Conservation (phyloP, 2,329 filamentous ascomycete species). For the Fusarium neocosmosporiellum region DNA sequence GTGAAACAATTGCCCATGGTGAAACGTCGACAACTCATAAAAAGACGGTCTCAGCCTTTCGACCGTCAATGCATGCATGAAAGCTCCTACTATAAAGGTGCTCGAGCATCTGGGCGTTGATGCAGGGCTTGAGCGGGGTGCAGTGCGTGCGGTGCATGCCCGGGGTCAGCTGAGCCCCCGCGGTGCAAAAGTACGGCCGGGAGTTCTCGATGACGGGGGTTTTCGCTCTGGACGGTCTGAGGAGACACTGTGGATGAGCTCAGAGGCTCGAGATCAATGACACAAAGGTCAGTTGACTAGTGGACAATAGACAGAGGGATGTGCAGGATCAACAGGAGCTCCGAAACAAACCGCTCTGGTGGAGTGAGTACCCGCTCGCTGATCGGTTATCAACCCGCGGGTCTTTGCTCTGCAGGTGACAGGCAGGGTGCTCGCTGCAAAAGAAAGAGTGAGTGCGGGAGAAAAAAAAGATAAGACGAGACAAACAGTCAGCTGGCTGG, state of each 20-base stretch:
- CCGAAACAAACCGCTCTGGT: not conserved
- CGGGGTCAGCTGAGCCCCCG: not conserved
- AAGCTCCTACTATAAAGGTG: conserved; percentile 1
- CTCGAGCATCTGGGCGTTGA: not conserved
- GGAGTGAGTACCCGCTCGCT: not conserved
- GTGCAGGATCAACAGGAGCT: not conserved
- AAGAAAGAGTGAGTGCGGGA: not conserved
- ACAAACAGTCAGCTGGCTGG: not conserved
- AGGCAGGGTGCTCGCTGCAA: not conserved
- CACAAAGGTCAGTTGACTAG: not conserved
- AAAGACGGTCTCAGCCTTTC: conserved; percentile 5
- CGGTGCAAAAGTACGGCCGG: not conserved
- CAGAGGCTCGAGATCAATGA: not conserved
- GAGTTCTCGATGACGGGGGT: not conserved
- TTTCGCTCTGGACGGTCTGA: not conserved
- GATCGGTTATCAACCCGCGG: not conserved
- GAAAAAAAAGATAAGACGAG: not conserved
- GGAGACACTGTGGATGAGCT: not conserved
- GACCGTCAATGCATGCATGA: conserved; percentile 19
- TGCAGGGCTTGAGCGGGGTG: not conserved
- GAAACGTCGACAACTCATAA: not conserved
- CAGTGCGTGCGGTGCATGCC: not conserved
- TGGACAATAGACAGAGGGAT: not conserved
- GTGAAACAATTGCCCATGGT: not conserved
- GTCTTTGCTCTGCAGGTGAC: not conserved